Percentiles rank a stretch among this genome's conserved stretches.
phyloP scores from a whole-genome alignment of 163 green algal genomes.

The Volvox carteri region DNA sequence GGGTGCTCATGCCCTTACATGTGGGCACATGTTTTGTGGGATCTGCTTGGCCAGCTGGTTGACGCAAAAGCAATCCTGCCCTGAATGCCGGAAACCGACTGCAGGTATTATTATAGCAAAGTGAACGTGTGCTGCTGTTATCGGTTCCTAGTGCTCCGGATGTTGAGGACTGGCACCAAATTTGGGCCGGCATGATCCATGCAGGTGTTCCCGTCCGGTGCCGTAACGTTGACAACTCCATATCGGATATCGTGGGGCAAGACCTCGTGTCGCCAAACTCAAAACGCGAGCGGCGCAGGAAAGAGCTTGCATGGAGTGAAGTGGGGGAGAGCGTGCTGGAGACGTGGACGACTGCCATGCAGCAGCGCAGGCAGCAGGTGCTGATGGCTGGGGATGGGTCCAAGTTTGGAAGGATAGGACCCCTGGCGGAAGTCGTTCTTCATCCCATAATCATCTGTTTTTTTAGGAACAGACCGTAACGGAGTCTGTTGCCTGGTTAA shows the following conservation, averaged over 20 bases:
- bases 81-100: constrained; percentile 61
- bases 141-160: neutral
- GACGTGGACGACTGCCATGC: constrained; percentile 39
- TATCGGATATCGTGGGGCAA: constrained; percentile 58
- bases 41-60: constrained; percentile 70
- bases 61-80: constrained; percentile 64
- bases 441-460: too few relatives aligned
- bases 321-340: constrained; percentile 45
- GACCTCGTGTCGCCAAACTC: constrained; percentile 53
- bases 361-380: constrained; percentile 46
- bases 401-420: too few relatives aligned
- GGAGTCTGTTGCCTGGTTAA: too few relatives aligned
- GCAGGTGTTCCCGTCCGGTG: constrained; percentile 64
- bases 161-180: neutral
- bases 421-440: too few relatives aligned
- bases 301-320: constrained; percentile 65
- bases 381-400: too few relatives aligned
- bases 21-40: constrained; percentile 75
- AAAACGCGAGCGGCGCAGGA: constrained; percentile 57
- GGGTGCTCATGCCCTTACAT: constrained; percentile 60
- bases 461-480: too few relatives aligned
- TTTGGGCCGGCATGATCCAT: neutral
- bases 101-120: constrained; percentile 14
- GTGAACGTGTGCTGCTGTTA: neutral
- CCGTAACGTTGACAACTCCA: constrained; percentile 63